phyloP scores from a whole-genome alignment of 2,329 filamentous ascomycete genomes.

The Cordyceps cicadae region DNA sequence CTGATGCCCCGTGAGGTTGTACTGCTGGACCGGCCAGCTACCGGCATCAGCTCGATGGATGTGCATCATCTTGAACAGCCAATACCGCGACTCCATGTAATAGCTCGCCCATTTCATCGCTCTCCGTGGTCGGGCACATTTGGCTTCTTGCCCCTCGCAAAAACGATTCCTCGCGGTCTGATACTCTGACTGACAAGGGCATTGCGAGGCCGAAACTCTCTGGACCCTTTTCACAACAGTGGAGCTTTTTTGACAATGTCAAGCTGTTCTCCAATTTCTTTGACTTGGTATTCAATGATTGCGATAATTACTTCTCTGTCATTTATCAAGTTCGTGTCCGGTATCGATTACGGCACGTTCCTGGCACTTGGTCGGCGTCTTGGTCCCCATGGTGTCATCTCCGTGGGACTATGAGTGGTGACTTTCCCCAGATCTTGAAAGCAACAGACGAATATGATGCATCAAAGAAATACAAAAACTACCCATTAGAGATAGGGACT shows the following conservation, averaged over 20 bases:
- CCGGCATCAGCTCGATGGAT: too few relatives aligned
- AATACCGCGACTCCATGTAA: not conserved
- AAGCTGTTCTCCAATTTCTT: not conserved
- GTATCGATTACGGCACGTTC: constrained; percentile 22
- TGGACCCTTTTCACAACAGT: not conserved
- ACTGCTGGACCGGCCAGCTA: not conserved
- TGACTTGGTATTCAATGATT: not conserved
- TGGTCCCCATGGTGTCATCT: constrained; percentile 26
- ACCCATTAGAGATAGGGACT: not conserved
- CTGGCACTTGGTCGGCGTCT: constrained; percentile 18
- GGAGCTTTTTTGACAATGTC: not conserved
- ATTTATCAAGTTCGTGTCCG: constrained; percentile 16
- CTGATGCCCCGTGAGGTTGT: not conserved
- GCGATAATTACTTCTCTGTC: not conserved
- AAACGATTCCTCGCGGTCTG: too few relatives aligned
- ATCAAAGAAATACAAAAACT: not conserved
- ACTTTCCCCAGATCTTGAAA: constrained; percentile 21
- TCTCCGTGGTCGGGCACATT: not conserved
- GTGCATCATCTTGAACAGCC: too few relatives aligned
- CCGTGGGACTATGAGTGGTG: constrained; percentile 19
- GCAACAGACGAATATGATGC: constrained; percentile 20
- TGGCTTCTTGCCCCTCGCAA: not conserved
- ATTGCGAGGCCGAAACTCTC: too few relatives aligned
- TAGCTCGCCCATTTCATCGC: not conserved
- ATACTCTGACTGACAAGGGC: too few relatives aligned